Base-by-base conservation (phyloP, 441 rosid genomes). In the Gossypium davidsonii region DNA sequence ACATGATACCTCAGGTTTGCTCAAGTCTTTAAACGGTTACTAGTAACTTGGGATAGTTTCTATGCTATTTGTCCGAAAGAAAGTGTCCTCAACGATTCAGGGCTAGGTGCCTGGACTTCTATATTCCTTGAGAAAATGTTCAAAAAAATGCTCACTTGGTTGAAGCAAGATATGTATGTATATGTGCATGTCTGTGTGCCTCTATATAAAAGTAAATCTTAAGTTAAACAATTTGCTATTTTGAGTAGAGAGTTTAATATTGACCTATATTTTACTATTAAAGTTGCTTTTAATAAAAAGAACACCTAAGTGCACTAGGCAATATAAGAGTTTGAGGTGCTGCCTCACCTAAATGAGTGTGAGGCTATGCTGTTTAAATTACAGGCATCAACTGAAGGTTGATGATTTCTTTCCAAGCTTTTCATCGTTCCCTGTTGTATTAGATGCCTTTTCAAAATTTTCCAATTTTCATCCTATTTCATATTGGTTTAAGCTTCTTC, bases 1-100 rank as follows among this genome's bases (percentile, higher is more conserved):
- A 87, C 78, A 85, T 90, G 91, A 79, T 94, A 69, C 97, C 97
- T 46, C 97, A 90, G 97, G 98, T 94, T 77, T 66, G 81, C 75
- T 31, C 62, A 53, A 15, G 17, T 49, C 69, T 52, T 73, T 51
- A 64, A 42, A 68, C 55, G 18, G 55, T 62, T 70, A 57, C 61
- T 14, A 42, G 39, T 71, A 58, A 57, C 17, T 39, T 71, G 17
- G 11, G 6, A 39, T 39, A 1, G 21, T 23, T 34, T 21, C 42
- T 68, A 17, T 11, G 34, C 39, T 39, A 71, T 20, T 39, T 42
- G 10, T 21, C 18, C 46, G 31, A 71, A 58, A 48, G 65, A 44
- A 11, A 18, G 62, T 37, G 28, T 63, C 18, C 67, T 39, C n/a
- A 37, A 37, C 6, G n/a, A 39, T 37, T 42, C 25, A 63, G 4